Conservation (phyloP, 2,329 filamentous ascomycete species). For the Cladophialophora chaetospira region DNA sequence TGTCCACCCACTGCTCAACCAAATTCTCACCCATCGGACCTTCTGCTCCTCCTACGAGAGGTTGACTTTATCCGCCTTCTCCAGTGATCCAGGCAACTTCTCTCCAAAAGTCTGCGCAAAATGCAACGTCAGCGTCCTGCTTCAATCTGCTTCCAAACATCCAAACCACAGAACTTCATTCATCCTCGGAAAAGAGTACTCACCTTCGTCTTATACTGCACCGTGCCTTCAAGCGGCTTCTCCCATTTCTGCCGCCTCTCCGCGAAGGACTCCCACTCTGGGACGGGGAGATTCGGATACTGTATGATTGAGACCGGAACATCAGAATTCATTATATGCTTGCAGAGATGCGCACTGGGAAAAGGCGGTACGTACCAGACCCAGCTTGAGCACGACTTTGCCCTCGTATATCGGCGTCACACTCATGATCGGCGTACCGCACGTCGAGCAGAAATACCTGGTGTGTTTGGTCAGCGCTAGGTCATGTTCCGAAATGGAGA, state of each 20-base stretch:
- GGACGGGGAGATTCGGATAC: conserved; percentile 28
- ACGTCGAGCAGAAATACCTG: conserved; percentile 49
- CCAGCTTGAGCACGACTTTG: conserved; percentile 54
- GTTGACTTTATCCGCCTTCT: too few relatives aligned
- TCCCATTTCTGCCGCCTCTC: conserved; percentile 26
- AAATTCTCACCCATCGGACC: too few relatives aligned
- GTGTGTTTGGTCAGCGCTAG: neutral
- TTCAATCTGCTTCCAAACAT: too few relatives aligned
- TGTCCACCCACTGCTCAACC: too few relatives aligned
- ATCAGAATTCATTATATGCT: too few relatives aligned
- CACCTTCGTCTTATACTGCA: conserved; percentile 31
- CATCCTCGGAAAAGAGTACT: too few relatives aligned
- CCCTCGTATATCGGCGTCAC: conserved; percentile 43
- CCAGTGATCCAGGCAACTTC: too few relatives aligned
- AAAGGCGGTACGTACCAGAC: conserved; percentile 38
- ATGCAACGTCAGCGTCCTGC: too few relatives aligned
- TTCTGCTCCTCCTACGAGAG: too few relatives aligned
- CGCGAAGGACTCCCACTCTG: conserved; percentile 32
- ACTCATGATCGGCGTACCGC: conserved; percentile 54
- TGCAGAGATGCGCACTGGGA: too few relatives aligned
- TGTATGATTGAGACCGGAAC: neutral
- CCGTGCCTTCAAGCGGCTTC: conserved; percentile 21
- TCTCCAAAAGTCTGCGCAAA: too few relatives aligned
- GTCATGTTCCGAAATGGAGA: neutral
- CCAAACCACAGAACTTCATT: too few relatives aligned